Evolutionary conservation across 306 rosid genomes (phyloP).

Genomic region (Castanospermum australe): DNA sequence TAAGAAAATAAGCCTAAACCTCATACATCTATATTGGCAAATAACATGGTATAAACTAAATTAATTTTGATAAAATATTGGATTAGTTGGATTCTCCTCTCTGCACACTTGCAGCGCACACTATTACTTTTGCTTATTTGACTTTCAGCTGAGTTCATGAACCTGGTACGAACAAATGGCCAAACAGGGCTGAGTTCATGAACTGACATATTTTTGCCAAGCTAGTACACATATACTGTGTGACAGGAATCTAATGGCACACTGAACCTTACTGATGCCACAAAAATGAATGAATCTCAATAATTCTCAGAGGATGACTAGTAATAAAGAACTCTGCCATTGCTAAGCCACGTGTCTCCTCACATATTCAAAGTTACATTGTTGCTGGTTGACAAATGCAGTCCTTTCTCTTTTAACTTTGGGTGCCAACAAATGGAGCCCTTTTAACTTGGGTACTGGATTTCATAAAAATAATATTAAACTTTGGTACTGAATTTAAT

Average conservation of each 20-base stretch:
- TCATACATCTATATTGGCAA: no score
- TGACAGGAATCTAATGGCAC: not conserved
- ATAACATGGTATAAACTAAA: no score
- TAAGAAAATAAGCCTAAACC: no score
- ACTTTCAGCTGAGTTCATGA: conserved; percentile 6
- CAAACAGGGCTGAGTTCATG: conserved; percentile 6
- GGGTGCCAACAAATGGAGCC: no score
- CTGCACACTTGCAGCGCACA: not conserved
- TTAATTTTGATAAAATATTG: no score
- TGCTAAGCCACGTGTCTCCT: not conserved
- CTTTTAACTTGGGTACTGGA: not conserved
- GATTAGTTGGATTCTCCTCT: not conserved
- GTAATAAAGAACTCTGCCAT: not conserved
- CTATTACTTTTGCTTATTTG: not conserved
- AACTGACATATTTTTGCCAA: not conserved
- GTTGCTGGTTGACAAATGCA: not conserved
- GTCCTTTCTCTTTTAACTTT: no score
- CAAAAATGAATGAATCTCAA: not conserved
- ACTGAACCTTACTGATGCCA: not conserved
- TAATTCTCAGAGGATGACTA: not conserved
- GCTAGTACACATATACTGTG: no score
- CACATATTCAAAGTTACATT: not conserved
- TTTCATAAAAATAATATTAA: not conserved
- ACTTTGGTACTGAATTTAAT: no score
- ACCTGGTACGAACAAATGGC: not conserved